phyloP scores from a whole-genome alignment of 352 stramenopile genomes.

The Aphanomyces cochlioides region DNA sequence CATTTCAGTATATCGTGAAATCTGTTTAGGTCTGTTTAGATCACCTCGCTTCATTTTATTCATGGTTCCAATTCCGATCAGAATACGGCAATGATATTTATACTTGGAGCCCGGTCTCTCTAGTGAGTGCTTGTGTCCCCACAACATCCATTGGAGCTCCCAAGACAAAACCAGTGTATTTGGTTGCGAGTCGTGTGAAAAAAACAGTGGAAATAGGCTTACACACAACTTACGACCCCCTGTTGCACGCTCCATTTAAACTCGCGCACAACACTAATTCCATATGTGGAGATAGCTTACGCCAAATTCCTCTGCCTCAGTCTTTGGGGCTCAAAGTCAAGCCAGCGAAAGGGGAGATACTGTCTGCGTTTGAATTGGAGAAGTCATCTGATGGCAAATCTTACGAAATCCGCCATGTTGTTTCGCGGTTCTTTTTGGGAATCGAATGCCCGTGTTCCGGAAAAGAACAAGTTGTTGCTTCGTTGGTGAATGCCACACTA shows the following conservation, averaged over 20 bases:
- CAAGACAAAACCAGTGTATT: constrained; percentile 14
- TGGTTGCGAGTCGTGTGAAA: neutral
- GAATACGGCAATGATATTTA: neutral
- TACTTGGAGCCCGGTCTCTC: neutral
- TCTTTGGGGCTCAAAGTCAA: neutral
- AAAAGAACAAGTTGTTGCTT: constrained; percentile 12
- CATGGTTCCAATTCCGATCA: constrained; percentile 24
- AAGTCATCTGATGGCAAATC: constrained; percentile 9
- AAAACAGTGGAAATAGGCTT: neutral
- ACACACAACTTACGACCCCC: neutral
- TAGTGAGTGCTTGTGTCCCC: constrained; percentile 11
- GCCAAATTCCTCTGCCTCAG: neutral
- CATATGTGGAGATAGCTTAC: constrained; percentile 2
- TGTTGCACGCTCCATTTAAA: neutral
- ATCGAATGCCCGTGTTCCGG: constrained; percentile 21
- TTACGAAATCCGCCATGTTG: constrained; percentile 19
- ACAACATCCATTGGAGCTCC: neutral
- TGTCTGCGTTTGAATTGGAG: constrained; percentile 5
- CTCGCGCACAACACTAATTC: neutral
- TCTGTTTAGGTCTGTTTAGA: constrained; percentile 21
- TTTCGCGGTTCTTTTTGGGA: constrained; percentile 13
- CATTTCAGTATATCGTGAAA: neutral
- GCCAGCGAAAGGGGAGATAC: neutral
- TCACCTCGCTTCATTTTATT: constrained; percentile 22
- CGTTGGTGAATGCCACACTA: neutral